Conservation (phyloP, 129 eudicot genomes). For the Dittrichia graveolens region DNA sequence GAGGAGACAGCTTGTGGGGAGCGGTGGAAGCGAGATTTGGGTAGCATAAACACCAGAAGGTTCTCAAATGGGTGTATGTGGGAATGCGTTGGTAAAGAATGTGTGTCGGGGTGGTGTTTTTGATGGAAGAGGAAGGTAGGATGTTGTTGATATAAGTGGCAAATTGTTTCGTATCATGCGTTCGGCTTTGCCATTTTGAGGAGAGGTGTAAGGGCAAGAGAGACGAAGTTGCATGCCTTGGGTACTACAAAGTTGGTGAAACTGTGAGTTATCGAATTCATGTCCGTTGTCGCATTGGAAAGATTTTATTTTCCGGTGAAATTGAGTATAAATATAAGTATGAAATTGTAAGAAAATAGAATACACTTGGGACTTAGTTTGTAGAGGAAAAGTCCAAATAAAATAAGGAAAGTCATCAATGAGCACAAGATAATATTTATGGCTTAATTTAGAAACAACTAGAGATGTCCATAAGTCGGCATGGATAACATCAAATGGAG, state of each 20-base stretch:
- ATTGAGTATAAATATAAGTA: background rate
- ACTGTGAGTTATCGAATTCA: background rate
- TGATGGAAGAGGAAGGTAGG: background rate
- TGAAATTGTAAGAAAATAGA: background rate
- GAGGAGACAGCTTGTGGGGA: background rate
- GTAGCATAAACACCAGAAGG: background rate
- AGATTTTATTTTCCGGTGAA: background rate
- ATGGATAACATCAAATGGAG: background rate
- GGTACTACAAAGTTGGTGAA: background rate
- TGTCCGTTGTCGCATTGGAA: background rate
- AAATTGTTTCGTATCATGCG: no score
- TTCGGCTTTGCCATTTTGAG: no score
- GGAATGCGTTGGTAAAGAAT: background rate
- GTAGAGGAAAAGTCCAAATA: background rate
- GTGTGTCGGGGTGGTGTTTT: background rate
- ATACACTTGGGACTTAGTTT: background rate
- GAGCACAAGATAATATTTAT: background rate
- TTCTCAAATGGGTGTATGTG: background rate
- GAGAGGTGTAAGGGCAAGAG: background rate
- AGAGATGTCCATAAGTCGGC: background rate
- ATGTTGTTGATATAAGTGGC: background rate
- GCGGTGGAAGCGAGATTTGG: background rate
- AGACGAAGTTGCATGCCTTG: background rate
- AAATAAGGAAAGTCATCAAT: background rate
- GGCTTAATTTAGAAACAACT: background rate